These are phyloP conservation scores for Diaporthe humulicola DNA, from an alignment of 2,329 filamentous ascomycete genomes.

Conservation along the genomic window DNA sequence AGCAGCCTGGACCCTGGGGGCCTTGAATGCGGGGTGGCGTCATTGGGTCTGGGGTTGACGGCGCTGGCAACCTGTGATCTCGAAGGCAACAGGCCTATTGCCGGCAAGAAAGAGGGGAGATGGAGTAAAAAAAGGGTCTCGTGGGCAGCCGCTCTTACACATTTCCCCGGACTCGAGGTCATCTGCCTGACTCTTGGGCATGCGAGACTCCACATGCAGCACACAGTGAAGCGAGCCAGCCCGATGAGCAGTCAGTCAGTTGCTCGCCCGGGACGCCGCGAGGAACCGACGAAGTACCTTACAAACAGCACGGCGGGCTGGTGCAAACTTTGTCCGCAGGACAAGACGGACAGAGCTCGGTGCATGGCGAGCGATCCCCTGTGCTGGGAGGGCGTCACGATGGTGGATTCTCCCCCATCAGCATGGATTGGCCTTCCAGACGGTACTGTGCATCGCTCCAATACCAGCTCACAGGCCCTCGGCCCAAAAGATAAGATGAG, in stretches of 20 bases:
- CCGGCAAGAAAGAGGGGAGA: slow-evolving; percentile 30
- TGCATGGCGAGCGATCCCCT: slow-evolving; percentile 22
- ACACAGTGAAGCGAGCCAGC: slow-evolving; percentile 6
- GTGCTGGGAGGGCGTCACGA: slow-evolving; percentile 8
- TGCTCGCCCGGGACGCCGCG: not conserved
- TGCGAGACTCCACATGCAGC: slow-evolving; percentile 32
- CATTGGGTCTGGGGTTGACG: slow-evolving; percentile 27
- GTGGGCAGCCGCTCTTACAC: slow-evolving; percentile 32
- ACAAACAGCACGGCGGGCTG: slow-evolving; percentile 7
- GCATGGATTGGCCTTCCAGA: not conserved
- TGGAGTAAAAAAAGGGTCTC: slow-evolving; percentile 32
- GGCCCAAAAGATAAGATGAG: slow-evolving; percentile 34
- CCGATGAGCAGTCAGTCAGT: slow-evolving; percentile 30
- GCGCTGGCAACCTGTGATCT: slow-evolving; percentile 13
- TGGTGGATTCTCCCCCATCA: slow-evolving; percentile 15
- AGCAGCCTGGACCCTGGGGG: slow-evolving; percentile 29
- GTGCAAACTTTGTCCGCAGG: slow-evolving; percentile 12
- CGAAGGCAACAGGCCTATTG: slow-evolving; percentile 30
- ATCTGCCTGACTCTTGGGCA: slow-evolving; percentile 34
- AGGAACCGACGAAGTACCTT: slow-evolving; percentile 21
- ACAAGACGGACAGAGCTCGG: not conserved
- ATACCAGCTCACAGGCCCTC: not conserved
- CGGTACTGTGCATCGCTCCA: not conserved
- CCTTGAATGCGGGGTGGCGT: slow-evolving; percentile 36
- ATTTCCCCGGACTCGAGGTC: slow-evolving; percentile 38